Base-by-base conservation (phyloP, 2,329 filamentous ascomycete genomes). In the Verticillium nubilum region DNA sequence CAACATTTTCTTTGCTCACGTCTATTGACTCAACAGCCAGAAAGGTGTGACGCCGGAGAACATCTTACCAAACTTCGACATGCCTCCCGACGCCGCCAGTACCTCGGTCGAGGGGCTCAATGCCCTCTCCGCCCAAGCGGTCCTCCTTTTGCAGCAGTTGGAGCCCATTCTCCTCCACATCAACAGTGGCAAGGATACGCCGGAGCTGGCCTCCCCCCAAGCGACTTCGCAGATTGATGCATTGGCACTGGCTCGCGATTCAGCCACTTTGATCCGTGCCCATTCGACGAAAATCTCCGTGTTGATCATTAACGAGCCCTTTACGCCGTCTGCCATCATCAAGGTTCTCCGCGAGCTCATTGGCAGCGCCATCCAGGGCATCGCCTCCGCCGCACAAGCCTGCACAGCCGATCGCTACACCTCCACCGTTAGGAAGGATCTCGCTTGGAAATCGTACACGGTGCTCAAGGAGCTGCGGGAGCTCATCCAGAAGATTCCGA, bases 261-360 rank as follows among this genome's bases (percentile, higher is more conserved):
- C 90, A 0, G 84, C 91, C 0, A 84, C 81, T 27, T 80, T 96
- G 5, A 85, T 97, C 61, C 87, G 86, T 70, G 91, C 92, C 0
- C 92, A 97, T 70, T 85, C 88, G 1, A 97, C 92, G 5, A 97
- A 96, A 63, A 81, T 97, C 27, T 94, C 91, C 0, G 86, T 97
- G 1, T 83, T 98, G 13, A 84, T 95, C 1, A 89, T 96, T 68
- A 97, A 91, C 68, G 84, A 91, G 19, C 93, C 94, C 0, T 96
- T 96, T 66, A 95, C 92, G 0, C 87, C 91, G 0, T 86, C 87
- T 1, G 93, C 91, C 5, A 80, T 96, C 33, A 76, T 75, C 10
- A 86, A 82, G 26, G 86, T 96, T 15, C 76, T 97, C 4, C 81
- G 84, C 33, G 86, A 92, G 60, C 80, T 96, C n/a, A 81, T 87